Evolutionary conservation across 495 filamentous ascomycete genomes (phyloP).

Genomic region (Cairneyella variabilis): DNA sequence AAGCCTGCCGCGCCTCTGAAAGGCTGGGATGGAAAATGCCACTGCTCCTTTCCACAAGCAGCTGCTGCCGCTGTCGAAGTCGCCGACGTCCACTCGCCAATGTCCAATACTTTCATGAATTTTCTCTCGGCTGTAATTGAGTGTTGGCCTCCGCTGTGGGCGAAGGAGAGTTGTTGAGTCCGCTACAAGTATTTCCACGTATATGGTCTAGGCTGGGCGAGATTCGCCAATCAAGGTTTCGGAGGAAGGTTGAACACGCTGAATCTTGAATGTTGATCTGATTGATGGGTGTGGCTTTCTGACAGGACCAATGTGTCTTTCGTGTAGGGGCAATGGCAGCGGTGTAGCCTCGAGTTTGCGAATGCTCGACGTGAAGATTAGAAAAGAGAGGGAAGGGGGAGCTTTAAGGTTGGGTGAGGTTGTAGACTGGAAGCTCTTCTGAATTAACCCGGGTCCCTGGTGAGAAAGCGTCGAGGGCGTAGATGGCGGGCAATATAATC

Average conservation of each 20-base stretch:
- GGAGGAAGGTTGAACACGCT: conserved; percentile 10
- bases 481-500: not conserved
- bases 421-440: no score
- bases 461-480: not conserved
- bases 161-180: not conserved
- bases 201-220: not conserved
- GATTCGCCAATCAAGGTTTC: not conserved
- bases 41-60: not conserved
- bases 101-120: not conserved
- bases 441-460: not conserved
- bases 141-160: not conserved
- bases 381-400: not conserved
- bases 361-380: not conserved
- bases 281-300: not conserved
- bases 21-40: conserved; percentile 9
- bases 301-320: not conserved
- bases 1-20: conserved; percentile 4
- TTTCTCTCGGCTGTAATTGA: conserved; percentile 3
- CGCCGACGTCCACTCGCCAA: not conserved
- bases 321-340: not conserved
- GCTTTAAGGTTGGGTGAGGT: not conserved
- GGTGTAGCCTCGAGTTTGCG: not conserved
- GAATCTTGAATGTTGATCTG: conserved; percentile 7
- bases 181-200: no score
- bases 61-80: not conserved